Base-by-base conservation (phyloP, 257 asterid genomes). In the Solanum stenotomum region DNA sequence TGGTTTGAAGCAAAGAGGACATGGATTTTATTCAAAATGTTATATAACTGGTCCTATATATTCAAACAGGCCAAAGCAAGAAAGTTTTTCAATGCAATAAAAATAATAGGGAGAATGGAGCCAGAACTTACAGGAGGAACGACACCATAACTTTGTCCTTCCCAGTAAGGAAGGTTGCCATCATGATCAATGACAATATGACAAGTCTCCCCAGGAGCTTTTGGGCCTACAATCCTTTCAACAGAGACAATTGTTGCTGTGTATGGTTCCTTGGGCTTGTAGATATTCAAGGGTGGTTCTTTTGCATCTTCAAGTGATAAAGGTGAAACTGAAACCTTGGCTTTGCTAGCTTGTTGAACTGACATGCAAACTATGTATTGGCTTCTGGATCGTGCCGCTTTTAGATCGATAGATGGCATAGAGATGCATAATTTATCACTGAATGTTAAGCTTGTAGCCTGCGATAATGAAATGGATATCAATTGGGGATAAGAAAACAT, bases 121-220 rank as follows among this genome's bases (percentile, higher is more conserved):
- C 61, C 34, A 61, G 34, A 78, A 91, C 98, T 91, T 92, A 95
- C 98, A 40, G 98, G 98, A 71, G 98, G 98, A 89, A 96, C 93
- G 84, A 96, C 91, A 85, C 99, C 98, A 56, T 97, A 97, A 87
- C 98, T 97, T 88, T 97, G 98, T 88, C 98, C 99, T 93, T 97
- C 99, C 99, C 98, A 95, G 89, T 96, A 97, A 34, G 98, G 98
- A 89, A 97, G 92, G 31, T 97, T 94, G 89, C 98, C 98, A 25
- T 90, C 98, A 90, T 96, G 98, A 87, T 97, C 95, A 87, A 97
- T 97, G 87, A 97, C 98, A 90, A 97, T 90, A 92, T 97, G 99
- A 88, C 96, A 96, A 22, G 98, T 96, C 90, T 97, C 98, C 87
- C 99, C 99, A 10, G 99, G 98, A 91, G 98, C 99, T 87, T 90